Conservation (phyloP, 169 alveolate species). For the Plasmodium vivax region DNA sequence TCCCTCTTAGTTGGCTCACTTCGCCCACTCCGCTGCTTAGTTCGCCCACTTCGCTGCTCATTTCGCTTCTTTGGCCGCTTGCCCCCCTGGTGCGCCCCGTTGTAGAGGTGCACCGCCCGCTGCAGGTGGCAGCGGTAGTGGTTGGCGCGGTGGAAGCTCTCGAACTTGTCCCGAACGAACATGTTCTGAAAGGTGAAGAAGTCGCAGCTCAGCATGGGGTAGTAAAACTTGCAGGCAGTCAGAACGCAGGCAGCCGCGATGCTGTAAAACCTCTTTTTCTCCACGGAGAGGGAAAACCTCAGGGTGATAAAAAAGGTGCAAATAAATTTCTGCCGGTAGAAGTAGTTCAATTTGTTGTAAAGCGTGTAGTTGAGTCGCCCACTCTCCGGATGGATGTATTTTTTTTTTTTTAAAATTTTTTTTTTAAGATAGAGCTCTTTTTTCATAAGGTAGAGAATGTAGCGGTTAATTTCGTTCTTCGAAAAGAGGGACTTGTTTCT, state of each 20-base stretch:
- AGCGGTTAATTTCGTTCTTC: background rate
- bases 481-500: background rate
- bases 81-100: background rate
- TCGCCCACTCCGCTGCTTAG: background rate
- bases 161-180: conserved; percentile 9
- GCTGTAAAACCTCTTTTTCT: conserved; percentile 1
- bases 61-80: background rate
- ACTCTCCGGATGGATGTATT: background rate
- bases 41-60: too few relatives aligned
- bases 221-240: conserved; percentile 44
- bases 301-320: conserved; percentile 21
- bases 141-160: conserved; percentile 25
- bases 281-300: background rate
- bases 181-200: conserved; percentile 27
- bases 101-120: background rate
- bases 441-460: conserved; percentile 32
- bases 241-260: conserved; percentile 53
- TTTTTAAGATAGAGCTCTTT: conserved; percentile 63
- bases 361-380: conserved; percentile 16
- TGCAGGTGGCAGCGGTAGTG: conserved; percentile 59
- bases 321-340: conserved; percentile 56
- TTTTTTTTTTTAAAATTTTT: conserved; percentile 12
- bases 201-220: conserved; percentile 34
- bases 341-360: conserved; percentile 61
- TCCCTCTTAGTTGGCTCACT: background rate